Conservation (phyloP, 805 yeast genomes). For the Cyberlindnera sargentensis region DNA sequence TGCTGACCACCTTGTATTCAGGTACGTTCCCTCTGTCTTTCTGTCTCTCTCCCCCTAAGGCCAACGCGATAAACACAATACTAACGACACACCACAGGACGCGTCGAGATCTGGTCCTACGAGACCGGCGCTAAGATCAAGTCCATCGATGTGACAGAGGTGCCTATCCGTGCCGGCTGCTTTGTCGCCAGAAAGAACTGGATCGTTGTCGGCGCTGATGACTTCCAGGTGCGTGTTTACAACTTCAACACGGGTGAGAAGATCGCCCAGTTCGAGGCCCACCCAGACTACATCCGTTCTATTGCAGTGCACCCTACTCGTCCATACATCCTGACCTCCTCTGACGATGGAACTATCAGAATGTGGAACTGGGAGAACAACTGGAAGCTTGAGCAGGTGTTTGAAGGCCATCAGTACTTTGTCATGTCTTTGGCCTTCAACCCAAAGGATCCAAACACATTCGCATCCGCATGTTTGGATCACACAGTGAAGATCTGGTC, state of each 20-base stretch:
- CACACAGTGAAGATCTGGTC: conserved; percentile 97
- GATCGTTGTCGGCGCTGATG: conserved; percentile 95
- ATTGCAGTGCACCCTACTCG: conserved; percentile 92
- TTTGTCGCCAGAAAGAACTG: conserved; percentile 95
- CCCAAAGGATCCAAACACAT: conserved; percentile 95
- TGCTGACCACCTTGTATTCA: conserved; percentile 80
- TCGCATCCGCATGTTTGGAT: conserved; percentile 95
- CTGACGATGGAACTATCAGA: conserved; percentile 87
- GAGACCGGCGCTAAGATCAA: conserved; percentile 80
- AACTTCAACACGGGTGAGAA: conserved; percentile 95
- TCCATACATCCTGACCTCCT: conserved; percentile 81
- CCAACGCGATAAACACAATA: background rate
- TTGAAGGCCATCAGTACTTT: conserved; percentile 94
- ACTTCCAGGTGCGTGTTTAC: conserved; percentile 87
- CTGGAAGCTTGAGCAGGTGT: conserved; percentile 86
- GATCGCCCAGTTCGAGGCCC: conserved; percentile 93
- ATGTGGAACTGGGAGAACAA: conserved; percentile 97
- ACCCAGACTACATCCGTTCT: conserved; percentile 92
- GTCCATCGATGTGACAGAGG: conserved; percentile 88
- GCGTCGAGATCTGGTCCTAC: conserved; percentile 87
- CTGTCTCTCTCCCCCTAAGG: background rate
- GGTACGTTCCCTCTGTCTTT: conserved; percentile 39
- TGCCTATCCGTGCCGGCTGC: conserved; percentile 93
- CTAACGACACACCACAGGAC: conserved; percentile 18
- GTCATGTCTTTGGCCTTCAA: conserved; percentile 93